Evolutionary conservation across 108 stramenopile genomes (phyloP), one percentile per base, ranked within the genome.

Genomic region (Hondaea fermentalgiana): DNA sequence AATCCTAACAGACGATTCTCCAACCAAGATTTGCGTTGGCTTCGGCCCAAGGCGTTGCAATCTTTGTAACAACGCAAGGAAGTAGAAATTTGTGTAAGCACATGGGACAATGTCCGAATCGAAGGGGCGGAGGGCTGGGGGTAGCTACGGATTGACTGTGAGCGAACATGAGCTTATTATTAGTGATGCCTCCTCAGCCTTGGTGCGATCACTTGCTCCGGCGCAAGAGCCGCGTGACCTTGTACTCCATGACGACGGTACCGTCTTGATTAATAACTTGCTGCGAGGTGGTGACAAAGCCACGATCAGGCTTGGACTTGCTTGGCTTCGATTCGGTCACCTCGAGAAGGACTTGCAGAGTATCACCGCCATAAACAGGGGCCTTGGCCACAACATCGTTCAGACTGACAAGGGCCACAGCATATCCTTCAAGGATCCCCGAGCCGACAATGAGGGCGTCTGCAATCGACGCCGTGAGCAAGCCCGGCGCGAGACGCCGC

Each of bases 371-470:
- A 83, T 83, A 83, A 0, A 83, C 76, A 12, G 76, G 76, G 10
- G 76, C 76, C 51, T 83, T 83, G 49, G 76, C 76, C 28, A n/a
- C 28, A 17, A 83, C 49, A 83, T 83, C 3, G 51, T 83, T 53
- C 49, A 83, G 44, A 23, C 76, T 53, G 23, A 83, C 76, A 23
- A 83, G 76, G 0, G 76, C 76, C 19, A 83, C 51, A 6, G 76
- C 76, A 3, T 83, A 83, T 43, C 76, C 76, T 35, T 83, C 76
- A 35, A 83, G 76, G 28, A 83, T 83, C 1, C 76, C 76, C 6
- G 76, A 83, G n/a, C 76, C 76, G 16, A 83, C 76, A 23, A 83
- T 83, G 3, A 83, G 76, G 12, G 76, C 76, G 76, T 83, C 76
- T 6, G 76, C 76, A 23, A 83, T 47, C 19, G 76, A 83, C 6